Evolutionary conservation across 306 rosid species (phyloP).

Genomic region (Cucumis hystrix): DNA sequence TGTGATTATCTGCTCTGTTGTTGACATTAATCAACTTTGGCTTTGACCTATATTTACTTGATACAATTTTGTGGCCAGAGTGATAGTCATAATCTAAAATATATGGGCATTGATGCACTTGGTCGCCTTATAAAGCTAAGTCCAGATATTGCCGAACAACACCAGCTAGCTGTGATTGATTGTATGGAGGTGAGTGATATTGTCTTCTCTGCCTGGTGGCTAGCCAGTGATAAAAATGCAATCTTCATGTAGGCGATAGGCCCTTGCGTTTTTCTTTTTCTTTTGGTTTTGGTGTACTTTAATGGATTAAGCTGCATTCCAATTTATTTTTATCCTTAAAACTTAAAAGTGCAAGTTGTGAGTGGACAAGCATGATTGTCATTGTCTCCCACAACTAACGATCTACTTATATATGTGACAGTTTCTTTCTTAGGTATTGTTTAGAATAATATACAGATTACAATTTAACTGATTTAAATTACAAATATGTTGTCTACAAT

Average conservation of each 20-base stretch:
- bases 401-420: not conserved
- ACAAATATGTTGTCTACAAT: slow-evolving; percentile 2
- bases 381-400: not conserved
- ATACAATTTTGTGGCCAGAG: slow-evolving; percentile 41
- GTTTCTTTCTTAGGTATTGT: not conserved
- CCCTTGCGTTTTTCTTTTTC: not conserved
- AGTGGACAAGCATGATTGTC: not conserved
- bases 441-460: not conserved
- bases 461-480: not conserved
- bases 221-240: not conserved
- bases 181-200: slow-evolving; percentile 74
- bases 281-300: not conserved
- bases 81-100: slow-evolving; percentile 92
- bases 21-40: not conserved
- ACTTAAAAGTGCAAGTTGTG: not conserved
- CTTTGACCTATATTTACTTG: not conserved
- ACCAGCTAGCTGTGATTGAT: slow-evolving; percentile 94
- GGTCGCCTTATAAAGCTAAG: slow-evolving; percentile 80
- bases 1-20: not conserved
- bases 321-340: not conserved
- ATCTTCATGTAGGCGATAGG: not conserved
- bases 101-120: slow-evolving; percentile 97
- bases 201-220: not conserved
- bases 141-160: slow-evolving; percentile 86
- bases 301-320: not conserved